A percentile compares a stretch with the other conserved stretches of the same genome.
These are phyloP conservation scores for Phytophthora citrophthora DNA, from an alignment of 352 stramenopile genomes.

Conservation along the genomic window DNA sequence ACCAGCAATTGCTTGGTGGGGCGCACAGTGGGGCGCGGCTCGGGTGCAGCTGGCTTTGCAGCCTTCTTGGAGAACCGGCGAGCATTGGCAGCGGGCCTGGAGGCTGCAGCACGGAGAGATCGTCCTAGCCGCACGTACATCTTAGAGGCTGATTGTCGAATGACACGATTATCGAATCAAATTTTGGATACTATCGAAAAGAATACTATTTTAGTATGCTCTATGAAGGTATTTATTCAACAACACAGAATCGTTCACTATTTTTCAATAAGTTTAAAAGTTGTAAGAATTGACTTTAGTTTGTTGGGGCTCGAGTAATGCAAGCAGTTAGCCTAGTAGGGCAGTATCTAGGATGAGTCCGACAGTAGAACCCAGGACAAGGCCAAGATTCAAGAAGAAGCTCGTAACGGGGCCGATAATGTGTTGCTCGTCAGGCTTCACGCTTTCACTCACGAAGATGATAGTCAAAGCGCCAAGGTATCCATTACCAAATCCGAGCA, in stretches of 20 bases:
- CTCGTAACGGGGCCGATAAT: slow-evolving; percentile 77
- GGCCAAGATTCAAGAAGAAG: slow-evolving; percentile 84
- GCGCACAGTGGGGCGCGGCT: slow-evolving; percentile 19
- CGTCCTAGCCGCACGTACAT: slow-evolving; percentile 34
- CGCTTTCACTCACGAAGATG: slow-evolving; percentile 81
- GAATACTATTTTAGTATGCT: background rate
- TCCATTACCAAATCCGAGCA: slow-evolving; percentile 75
- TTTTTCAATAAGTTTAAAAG: background rate
- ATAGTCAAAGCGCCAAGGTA: slow-evolving; percentile 78
- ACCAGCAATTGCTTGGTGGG: slow-evolving; percentile 56
- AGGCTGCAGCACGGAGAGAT: slow-evolving; percentile 6
- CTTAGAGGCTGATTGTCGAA: slow-evolving; percentile 4
- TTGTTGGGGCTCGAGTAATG: too few species aligned
- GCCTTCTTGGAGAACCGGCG: slow-evolving; percentile 32
- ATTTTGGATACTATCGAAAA: background rate
- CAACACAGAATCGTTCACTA: too few species aligned
- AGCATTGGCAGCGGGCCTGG: background rate
- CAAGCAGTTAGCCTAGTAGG: slow-evolving; percentile 40
- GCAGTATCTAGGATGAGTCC: slow-evolving; percentile 66
- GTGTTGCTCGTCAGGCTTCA: slow-evolving; percentile 63
- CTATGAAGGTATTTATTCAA: background rate
- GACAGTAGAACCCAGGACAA: slow-evolving; percentile 71
- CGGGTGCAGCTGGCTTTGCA: background rate
- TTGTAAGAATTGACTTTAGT: background rate
- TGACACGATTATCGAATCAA: background rate